Percentiles rank a stretch among this genome's conserved stretches.
These are phyloP conservation scores for Inonotus obliquus DNA, from an alignment of 1,284 basidiomycete species.

Conservation along the genomic window DNA sequence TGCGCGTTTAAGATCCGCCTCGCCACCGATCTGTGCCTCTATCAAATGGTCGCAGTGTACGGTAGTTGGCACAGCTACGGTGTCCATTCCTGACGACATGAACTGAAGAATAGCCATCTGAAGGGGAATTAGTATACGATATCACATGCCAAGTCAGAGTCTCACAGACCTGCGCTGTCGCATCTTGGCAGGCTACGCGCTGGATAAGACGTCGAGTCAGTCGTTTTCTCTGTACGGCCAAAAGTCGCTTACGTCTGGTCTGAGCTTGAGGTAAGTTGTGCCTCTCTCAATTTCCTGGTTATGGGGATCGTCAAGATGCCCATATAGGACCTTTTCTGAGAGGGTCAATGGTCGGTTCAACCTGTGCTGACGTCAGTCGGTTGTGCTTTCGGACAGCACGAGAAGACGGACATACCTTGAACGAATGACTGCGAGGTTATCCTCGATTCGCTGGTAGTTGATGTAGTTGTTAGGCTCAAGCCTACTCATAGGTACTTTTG, in stretches of 20 bases:
- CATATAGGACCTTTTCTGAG: conserved; percentile 98
- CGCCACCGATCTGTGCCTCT: conserved; percentile 93
- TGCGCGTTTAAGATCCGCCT: conserved; percentile 90
- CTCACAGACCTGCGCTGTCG: conserved; percentile 79
- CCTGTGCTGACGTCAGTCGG: conserved; percentile 38
- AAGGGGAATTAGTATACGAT: conserved; percentile 27
- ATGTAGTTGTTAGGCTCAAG: conserved; percentile 86
- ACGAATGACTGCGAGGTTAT: conserved; percentile 85
- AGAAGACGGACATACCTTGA: conserved; percentile 51
- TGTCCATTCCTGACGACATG: conserved; percentile 99
- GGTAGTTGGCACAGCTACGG: conserved; percentile 95
- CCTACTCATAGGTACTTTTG: conserved; percentile 89
- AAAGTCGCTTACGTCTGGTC: conserved; percentile 76
- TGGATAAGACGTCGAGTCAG: conserved; percentile 31
- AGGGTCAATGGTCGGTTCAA: conserved; percentile 91
- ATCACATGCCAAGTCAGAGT: neutral
- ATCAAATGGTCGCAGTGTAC: conserved; percentile 99
- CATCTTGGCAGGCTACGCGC: conserved; percentile 99
- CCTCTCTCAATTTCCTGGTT: conserved; percentile 87
- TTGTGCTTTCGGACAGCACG: neutral
- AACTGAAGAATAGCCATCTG: conserved; percentile 99
- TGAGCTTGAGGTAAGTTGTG: conserved; percentile 90
- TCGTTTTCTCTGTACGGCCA: neutral
- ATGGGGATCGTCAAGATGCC: conserved; percentile 93
- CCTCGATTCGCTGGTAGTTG: conserved; percentile 98